Evolutionary conservation across 306 rosid species (phyloP).

Genomic region (Dicorynia guianensis): DNA sequence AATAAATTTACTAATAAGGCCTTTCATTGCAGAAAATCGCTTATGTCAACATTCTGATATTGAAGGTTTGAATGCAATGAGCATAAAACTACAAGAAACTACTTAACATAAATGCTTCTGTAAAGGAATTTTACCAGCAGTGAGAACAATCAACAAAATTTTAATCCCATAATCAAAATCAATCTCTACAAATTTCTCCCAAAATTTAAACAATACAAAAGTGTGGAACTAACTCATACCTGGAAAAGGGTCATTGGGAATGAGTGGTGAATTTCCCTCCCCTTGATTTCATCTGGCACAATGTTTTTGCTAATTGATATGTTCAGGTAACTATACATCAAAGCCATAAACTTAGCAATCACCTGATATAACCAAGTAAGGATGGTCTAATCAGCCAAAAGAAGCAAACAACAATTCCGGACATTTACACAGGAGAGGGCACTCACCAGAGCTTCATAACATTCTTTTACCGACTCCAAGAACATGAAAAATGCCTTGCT

Average conservation of each 20-base stretch:
- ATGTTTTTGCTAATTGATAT: conserved; percentile 80
- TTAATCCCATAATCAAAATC: background rate
- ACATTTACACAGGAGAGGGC: background rate
- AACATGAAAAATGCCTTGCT: conserved; percentile 77
- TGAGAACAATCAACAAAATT: conserved; percentile 4
- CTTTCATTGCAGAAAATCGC: too few relatives aligned
- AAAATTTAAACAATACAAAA: conserved; percentile 8
- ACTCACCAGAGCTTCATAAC: conserved; percentile 89
- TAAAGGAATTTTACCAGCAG: background rate
- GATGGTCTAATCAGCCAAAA: conserved; percentile 3
- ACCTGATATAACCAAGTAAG: conserved; percentile 45
- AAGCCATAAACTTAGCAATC: conserved; percentile 91
- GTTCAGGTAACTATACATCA: conserved; percentile 93
- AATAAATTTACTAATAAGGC: too few relatives aligned
- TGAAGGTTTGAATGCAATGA: too few relatives aligned
- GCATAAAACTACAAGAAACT: too few relatives aligned
- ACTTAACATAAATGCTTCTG: background rate
- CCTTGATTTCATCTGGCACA: conserved; percentile 92
- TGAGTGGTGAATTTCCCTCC: conserved; percentile 96
- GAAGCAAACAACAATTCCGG: background rate
- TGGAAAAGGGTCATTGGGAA: conserved; percentile 95
- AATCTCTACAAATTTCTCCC: background rate
- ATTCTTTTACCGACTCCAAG: conserved; percentile 87
- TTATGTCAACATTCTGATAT: too few relatives aligned
- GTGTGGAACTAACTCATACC: conserved; percentile 49